These are phyloP conservation scores for Eremothecium cymbalariae DNA, from an alignment of 1,139 yeast species.

Conservation along the genomic window DNA sequence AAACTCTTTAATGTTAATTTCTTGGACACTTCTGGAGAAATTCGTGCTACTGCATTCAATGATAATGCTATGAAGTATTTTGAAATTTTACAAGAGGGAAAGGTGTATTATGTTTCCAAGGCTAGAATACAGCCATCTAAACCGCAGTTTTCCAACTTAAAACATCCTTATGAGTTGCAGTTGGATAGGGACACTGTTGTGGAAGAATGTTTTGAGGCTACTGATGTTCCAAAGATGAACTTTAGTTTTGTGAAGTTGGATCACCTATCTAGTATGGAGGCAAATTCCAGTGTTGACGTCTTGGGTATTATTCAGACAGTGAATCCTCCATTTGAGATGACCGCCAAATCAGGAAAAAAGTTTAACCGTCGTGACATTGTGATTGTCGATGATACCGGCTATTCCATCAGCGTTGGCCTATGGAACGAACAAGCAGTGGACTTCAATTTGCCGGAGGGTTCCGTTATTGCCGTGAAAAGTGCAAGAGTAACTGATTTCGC, in stretches of 20 bases:
- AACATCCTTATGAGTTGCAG: conserved; percentile 81
- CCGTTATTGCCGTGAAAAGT: conserved; percentile 88
- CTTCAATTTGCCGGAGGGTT: conserved; percentile 65
- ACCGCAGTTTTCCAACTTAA: conserved; percentile 74
- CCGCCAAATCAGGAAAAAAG: conserved; percentile 90
- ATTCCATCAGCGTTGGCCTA: conserved; percentile 68
- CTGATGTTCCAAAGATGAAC: conserved; percentile 67
- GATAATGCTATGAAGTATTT: conserved; percentile 74
- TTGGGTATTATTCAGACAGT: conserved; percentile 78
- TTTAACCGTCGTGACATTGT: conserved; percentile 84
- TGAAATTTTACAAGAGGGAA: conserved; percentile 75
- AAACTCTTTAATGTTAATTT: conserved; percentile 81
- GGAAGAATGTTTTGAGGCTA: conserved; percentile 48
- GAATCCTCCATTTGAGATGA: conserved; percentile 65
- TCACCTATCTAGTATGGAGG: conserved; percentile 57
- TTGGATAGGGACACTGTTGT: conserved; percentile 74
- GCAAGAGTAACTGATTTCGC: conserved; percentile 84
- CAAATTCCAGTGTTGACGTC: conserved; percentile 71
- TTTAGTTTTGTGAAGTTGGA: conserved; percentile 69
- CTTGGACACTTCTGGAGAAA: conserved; percentile 92
- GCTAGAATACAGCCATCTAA: conserved; percentile 79
- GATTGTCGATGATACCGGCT: conserved; percentile 78
- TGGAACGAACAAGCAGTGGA: conserved; percentile 87
- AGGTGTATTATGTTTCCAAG: conserved; percentile 75
- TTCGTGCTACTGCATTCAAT: conserved; percentile 90